Conservation (phyloP, 1,284 basidiomycete species). For the Psilocybe mexicana region DNA sequence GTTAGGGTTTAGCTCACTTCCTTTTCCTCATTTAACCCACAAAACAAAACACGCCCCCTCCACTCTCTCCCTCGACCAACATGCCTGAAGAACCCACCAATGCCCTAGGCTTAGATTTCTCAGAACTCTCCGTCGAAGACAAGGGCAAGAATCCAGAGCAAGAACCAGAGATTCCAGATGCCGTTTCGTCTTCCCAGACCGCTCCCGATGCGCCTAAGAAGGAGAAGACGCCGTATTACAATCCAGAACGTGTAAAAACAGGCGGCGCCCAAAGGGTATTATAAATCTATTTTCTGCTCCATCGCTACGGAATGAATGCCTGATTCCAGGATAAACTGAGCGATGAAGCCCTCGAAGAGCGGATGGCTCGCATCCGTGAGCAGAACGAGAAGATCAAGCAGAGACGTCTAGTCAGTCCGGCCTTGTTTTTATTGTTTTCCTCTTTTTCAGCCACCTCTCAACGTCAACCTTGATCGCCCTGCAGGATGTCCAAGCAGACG, state of each 20-base stretch:
- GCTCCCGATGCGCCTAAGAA: constrained; percentile 16
- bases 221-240: constrained; percentile 62
- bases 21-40: background rate
- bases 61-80: constrained; percentile 4
- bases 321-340: constrained; percentile 65
- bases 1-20: constrained; percentile 28
- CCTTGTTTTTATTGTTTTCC: background rate
- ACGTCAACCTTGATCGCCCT: background rate
- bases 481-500: constrained; percentile 76
- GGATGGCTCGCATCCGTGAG: constrained; percentile 72
- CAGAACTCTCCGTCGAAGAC: constrained; percentile 38
- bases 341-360: constrained; percentile 68
- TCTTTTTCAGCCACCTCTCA: background rate
- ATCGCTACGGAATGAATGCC: constrained; percentile 17
- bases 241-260: constrained; percentile 76
- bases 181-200: constrained; percentile 14
- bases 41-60: constrained; percentile 1
- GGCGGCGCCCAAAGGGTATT: constrained; percentile 69
- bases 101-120: constrained; percentile 68
- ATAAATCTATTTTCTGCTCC: constrained; percentile 22
- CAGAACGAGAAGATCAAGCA: constrained; percentile 84
- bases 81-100: constrained; percentile 46
- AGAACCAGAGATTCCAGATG: constrained; percentile 16
- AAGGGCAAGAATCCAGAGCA: constrained; percentile 22
- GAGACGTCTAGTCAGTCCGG: constrained; percentile 55